These are phyloP conservation scores for Talaromyces amestolkiae DNA, from an alignment of 2,329 filamentous ascomycete species.

Conservation along the genomic window DNA sequence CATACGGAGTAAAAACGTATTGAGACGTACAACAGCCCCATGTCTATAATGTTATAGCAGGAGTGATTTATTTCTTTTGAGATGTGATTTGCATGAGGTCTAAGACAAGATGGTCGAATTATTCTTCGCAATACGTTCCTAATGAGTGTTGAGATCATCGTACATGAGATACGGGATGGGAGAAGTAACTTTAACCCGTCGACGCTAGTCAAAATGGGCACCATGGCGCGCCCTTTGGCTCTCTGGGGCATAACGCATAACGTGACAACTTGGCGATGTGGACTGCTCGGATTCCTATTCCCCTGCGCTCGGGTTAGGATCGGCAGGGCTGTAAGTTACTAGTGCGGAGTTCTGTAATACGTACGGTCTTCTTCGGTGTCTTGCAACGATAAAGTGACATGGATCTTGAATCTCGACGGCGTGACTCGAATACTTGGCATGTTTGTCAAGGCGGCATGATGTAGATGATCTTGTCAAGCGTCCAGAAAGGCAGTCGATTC, in stretches of 20 bases:
- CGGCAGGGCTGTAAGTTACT: constrained; percentile 5
- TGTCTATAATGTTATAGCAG: background rate
- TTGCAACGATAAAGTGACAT: background rate
- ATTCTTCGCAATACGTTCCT: background rate
- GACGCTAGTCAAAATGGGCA: background rate
- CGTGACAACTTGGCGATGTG: constrained; percentile 1
- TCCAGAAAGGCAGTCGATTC: background rate
- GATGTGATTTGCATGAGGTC: background rate
- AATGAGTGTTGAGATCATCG: background rate
- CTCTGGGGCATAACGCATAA: background rate
- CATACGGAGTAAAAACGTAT: background rate
- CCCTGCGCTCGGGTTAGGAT: constrained; percentile 1
- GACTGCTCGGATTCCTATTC: background rate
- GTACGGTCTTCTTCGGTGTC: background rate
- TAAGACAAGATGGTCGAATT: background rate
- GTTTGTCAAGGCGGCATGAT: background rate
- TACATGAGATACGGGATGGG: background rate
- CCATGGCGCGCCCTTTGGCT: background rate
- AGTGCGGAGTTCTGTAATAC: background rate
- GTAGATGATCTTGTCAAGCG: background rate
- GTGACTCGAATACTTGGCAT: background rate
- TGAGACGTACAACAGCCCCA: background rate
- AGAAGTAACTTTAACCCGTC: background rate
- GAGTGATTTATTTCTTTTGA: background rate
- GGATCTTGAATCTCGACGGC: background rate